Evolutionary conservation across 371 early-diverging fungal genomes (phyloP).

Genomic region (Actinomortierella ambigua): DNA sequence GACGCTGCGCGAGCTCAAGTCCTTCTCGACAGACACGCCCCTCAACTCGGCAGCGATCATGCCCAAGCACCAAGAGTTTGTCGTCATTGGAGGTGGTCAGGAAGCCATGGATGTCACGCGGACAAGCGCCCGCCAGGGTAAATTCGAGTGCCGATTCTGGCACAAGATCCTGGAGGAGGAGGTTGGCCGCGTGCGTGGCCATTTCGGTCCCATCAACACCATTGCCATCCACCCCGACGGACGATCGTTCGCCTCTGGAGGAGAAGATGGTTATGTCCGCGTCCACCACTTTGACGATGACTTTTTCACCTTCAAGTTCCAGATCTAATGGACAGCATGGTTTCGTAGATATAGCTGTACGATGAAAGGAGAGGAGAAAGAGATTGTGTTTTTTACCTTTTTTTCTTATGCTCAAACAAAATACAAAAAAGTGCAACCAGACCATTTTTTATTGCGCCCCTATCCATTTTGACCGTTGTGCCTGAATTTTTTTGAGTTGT

Average conservation of each 20-base stretch:
- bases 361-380: too few species aligned
- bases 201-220: conserved; percentile 99
- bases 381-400: too few species aligned
- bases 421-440: too few species aligned
- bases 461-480: too few species aligned
- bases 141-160: conserved; percentile 99
- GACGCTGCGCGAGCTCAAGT: conserved; percentile 84
- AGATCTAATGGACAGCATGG: conserved; percentile 33
- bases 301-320: conserved; percentile 92
- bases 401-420: too few species aligned
- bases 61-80: conserved; percentile 81
- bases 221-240: conserved; percentile 97
- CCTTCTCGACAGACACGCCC: conserved; percentile 91
- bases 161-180: conserved; percentile 97
- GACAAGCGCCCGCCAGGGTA: conserved; percentile 93
- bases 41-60: conserved; percentile 97
- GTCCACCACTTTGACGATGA: conserved; percentile 96
- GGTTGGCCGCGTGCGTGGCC: conserved; percentile 97
- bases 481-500: too few species aligned
- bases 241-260: conserved; percentile 92
- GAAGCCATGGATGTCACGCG: conserved; percentile 95
- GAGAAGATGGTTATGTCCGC: conserved; percentile 98
- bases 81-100: conserved; percentile 84
- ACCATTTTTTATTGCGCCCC: too few species aligned
- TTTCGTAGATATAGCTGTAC: too few species aligned